These are phyloP conservation scores for Spirogloea muscicola DNA, from an alignment of 139 green algal species.

Conservation along the genomic window DNA sequence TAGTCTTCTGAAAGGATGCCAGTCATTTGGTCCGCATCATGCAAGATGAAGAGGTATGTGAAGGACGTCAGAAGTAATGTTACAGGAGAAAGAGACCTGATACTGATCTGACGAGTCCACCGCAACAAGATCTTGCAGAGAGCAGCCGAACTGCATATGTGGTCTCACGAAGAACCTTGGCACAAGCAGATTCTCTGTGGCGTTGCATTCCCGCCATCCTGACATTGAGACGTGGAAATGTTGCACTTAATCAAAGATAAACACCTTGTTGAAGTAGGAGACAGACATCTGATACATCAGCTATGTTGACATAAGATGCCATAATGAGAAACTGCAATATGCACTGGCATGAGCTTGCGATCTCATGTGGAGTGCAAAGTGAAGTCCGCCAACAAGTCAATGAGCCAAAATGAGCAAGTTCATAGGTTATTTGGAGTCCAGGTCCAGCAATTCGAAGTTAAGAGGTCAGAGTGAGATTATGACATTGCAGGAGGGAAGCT, in stretches of 20 bases:
- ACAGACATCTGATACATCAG: neutral
- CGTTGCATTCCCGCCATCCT: neutral
- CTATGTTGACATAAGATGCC: neutral
- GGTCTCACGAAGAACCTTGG: neutral
- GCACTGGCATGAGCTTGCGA: neutral
- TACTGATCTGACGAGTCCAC: neutral
- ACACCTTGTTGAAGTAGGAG: neutral
- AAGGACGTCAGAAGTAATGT: neutral
- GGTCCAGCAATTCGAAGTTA: neutral
- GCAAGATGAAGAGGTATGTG: neutral
- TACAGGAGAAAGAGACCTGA: neutral
- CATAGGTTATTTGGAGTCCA: too few relatives aligned
- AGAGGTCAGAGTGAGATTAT: neutral
- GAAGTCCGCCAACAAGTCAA: neutral
- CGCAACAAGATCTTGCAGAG: neutral
- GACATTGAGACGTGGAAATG: neutral
- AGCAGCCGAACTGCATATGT: slow-evolving; percentile 8
- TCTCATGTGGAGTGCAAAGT: neutral
- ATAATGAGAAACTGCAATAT: neutral
- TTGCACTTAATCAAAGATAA: neutral
- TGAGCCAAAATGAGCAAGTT: neutral
- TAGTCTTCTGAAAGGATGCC: neutral
- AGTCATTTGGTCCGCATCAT: neutral
- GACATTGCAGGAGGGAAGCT: neutral
- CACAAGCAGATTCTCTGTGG: neutral